Percentiles rank a stretch among this genome's conserved stretches.
Conservation (phyloP, 176 grass and related monocot species). For the Eleusine indica region DNA sequence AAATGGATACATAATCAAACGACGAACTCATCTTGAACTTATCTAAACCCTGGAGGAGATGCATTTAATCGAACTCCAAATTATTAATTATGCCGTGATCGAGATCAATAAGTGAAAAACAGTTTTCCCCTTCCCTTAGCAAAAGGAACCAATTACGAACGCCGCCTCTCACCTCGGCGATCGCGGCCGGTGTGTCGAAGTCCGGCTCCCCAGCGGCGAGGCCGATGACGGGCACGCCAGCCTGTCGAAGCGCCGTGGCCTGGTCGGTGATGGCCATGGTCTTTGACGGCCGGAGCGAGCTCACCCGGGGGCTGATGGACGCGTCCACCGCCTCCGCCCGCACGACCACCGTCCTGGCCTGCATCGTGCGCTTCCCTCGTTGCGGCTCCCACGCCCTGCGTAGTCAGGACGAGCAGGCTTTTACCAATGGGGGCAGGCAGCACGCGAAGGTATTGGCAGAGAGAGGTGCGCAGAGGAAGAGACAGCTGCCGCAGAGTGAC, state of each 20-base stretch:
- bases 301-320: constrained; percentile 79
- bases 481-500: background rate
- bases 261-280: constrained; percentile 94
- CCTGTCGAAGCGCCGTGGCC: constrained; percentile 78
- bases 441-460: background rate
- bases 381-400: constrained; percentile 46
- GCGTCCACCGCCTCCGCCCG: constrained; percentile 56
- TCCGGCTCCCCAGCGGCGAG: constrained; percentile 77
- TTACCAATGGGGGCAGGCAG: background rate
- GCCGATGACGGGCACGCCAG: constrained; percentile 77
- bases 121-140: background rate
- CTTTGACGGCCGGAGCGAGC: constrained; percentile 81
- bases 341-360: constrained; percentile 31
- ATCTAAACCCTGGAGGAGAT: background rate
- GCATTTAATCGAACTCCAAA: background rate
- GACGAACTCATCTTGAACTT: background rate
- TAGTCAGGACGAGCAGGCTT: constrained; percentile 19
- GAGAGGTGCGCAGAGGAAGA: background rate
- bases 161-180: constrained; percentile 52
- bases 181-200: constrained; percentile 63
- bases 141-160: background rate
- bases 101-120: background rate
- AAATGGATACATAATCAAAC: background rate
- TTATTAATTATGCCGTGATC: background rate
- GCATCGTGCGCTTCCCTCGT: background rate